These are phyloP conservation scores for Gremmenia infestans DNA, from an alignment of 2,329 filamentous ascomycete genomes.

Conservation along the genomic window DNA sequence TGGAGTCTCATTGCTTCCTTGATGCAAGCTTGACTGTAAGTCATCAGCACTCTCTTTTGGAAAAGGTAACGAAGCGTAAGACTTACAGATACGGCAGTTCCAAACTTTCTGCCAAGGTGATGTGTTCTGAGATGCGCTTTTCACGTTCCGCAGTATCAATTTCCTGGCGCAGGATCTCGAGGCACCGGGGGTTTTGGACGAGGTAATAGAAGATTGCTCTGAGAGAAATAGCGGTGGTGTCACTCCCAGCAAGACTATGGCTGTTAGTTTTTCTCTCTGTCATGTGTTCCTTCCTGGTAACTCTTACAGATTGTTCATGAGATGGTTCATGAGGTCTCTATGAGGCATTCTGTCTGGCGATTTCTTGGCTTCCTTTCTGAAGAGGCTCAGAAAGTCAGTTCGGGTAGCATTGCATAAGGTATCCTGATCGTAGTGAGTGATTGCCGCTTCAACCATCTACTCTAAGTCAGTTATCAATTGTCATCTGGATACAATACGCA, in stretches of 20 bases:
- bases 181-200: constrained; percentile 30
- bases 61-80: neutral
- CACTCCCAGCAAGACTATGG: constrained; percentile 36
- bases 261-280: too few relatives aligned
- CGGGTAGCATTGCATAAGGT: neutral
- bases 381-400: neutral
- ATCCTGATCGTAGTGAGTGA: neutral
- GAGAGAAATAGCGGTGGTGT: constrained; percentile 46
- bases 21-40: constrained; percentile 39
- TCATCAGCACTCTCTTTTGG: neutral
- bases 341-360: neutral
- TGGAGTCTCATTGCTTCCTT: constrained; percentile 48
- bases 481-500: neutral
- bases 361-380: neutral
- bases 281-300: too few relatives aligned
- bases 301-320: neutral
- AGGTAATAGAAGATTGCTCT: constrained; percentile 41
- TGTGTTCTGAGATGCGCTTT: constrained; percentile 22
- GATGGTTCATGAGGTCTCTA: neutral
- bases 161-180: constrained; percentile 29
- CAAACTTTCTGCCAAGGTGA: constrained; percentile 37
- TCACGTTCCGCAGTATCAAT: constrained; percentile 25
- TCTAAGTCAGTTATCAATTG: neutral
- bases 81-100: constrained; percentile 39
- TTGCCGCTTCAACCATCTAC: neutral